Evolutionary conservation across 805 yeast genomes (phyloP).

Genomic region (Teunomyces tritomae): DNA sequence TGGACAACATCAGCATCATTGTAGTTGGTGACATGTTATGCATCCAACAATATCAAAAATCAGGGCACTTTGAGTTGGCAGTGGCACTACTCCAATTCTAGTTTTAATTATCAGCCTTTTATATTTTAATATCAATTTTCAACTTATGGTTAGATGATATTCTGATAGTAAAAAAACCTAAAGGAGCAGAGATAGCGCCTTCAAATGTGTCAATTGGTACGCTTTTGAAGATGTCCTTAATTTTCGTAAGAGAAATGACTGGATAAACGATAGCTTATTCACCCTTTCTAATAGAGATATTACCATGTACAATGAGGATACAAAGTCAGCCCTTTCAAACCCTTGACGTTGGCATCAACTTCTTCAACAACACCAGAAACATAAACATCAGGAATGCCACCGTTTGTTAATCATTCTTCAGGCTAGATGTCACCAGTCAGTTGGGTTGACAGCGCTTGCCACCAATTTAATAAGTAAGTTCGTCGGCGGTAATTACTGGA

Average conservation of each 20-base stretch:
- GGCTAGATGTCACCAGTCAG: slow-evolving; percentile 64
- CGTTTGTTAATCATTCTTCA: slow-evolving; percentile 40
- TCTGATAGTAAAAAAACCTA: slow-evolving; percentile 53
- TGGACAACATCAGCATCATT: slow-evolving; percentile 20
- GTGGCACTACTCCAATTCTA: slow-evolving; percentile 39
- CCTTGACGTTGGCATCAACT: slow-evolving; percentile 45
- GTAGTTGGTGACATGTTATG: slow-evolving; percentile 30
- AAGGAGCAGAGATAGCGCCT: slow-evolving; percentile 62
- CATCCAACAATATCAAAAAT: slow-evolving; percentile 26
- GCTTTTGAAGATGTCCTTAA: slow-evolving; percentile 9
- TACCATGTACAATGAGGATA: slow-evolving; percentile 56
- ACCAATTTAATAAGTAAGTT: slow-evolving; percentile 48
- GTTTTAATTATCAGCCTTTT: slow-evolving; percentile 12
- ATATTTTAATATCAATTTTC: slow-evolving; percentile 16
- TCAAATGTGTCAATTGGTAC: slow-evolving; percentile 46
- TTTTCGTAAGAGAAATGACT: slow-evolving; percentile 31
- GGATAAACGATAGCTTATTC: slow-evolving; percentile 47
- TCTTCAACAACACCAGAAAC: slow-evolving; percentile 55
- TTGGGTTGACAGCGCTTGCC: slow-evolving; percentile 64
- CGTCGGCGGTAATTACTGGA: slow-evolving; percentile 31
- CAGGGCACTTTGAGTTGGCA: slow-evolving; percentile 24
- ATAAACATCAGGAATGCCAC: slow-evolving; percentile 58
- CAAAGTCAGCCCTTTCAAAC: slow-evolving; percentile 42
- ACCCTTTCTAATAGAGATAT: slow-evolving; percentile 48
- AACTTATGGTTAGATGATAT: slow-evolving; percentile 35